phyloP scores from a whole-genome alignment of 2,329 filamentous ascomycete species.

The Sordariomycetes sp. region DNA sequence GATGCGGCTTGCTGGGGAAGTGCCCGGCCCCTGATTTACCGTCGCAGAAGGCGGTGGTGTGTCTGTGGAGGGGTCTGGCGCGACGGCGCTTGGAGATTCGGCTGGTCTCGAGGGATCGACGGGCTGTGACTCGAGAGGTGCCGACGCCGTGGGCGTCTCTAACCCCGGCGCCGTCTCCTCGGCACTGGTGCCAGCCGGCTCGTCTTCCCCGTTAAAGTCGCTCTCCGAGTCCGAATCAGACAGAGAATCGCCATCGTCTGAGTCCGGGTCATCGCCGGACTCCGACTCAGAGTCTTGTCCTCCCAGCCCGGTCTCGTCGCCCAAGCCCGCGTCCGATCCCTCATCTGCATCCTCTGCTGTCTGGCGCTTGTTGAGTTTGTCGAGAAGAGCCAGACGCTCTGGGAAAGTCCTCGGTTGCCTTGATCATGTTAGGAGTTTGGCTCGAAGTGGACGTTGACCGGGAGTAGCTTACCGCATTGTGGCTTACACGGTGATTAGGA shows the following conservation, averaged over 20 bases:
- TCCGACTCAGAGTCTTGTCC: not conserved
- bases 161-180: not conserved
- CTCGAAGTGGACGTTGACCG: not conserved
- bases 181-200: not conserved
- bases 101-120: too few species aligned
- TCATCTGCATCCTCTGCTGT: not conserved
- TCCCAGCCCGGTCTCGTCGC: not conserved
- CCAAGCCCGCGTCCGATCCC: not conserved
- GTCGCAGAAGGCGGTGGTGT: too few species aligned
- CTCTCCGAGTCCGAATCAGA: not conserved
- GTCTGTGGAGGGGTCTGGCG: too few species aligned
- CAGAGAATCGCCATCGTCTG: not conserved
- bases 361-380: not conserved
- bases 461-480: conserved; percentile 1
- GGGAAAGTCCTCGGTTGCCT: not conserved
- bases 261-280: not conserved
- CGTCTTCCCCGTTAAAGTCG: not conserved
- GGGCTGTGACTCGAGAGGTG: not conserved
- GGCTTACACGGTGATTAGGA: not conserved
- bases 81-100: too few species aligned
- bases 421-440: not conserved
- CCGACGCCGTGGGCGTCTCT: not conserved
- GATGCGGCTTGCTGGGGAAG: not conserved
- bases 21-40: not conserved
- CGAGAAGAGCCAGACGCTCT: not conserved